Evolutionary conservation across 352 stramenopile species (phyloP).

Genomic region (Thraustotheca clavata): DNA sequence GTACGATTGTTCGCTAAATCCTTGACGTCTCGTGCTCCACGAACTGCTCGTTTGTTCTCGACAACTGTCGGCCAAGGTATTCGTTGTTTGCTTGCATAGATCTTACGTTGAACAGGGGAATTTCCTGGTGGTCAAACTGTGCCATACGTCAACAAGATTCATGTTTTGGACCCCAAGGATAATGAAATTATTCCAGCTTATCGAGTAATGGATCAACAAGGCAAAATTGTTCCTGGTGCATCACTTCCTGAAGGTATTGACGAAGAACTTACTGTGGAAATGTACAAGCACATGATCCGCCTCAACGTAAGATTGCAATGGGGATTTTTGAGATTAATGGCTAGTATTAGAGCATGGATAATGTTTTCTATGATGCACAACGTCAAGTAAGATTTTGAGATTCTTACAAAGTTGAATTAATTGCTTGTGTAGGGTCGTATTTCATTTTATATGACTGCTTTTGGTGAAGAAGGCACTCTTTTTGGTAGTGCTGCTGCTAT

Average conservation of each 20-base stretch:
- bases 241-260: constrained; percentile 60
- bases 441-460: constrained; percentile 95
- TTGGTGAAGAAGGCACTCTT: constrained; percentile 93
- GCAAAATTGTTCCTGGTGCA: constrained; percentile 61
- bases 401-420: background rate
- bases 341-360: constrained; percentile 91
- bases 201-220: constrained; percentile 83
- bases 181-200: constrained; percentile 82
- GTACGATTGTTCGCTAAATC: constrained; percentile 16
- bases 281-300: constrained; percentile 83
- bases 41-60: constrained; percentile 10
- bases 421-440: constrained; percentile 73
- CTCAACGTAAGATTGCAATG: constrained; percentile 44
- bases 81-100: background rate
- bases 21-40: background rate
- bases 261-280: constrained; percentile 65
- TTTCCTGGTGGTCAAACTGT: constrained; percentile 76
- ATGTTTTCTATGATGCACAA: constrained; percentile 95
- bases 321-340: background rate
- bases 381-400: constrained; percentile 53
- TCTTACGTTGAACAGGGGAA: constrained; percentile 27
- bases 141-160: constrained; percentile 81
- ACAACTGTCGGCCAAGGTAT: constrained; percentile 14
- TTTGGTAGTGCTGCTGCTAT: constrained; percentile 92
- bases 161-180: constrained; percentile 82